Percentiles rank a stretch among this genome's conserved stretches.
Evolutionary conservation across 2,329 filamentous ascomycete genomes (phyloP).

Genomic region (Knufia petricola): DNA sequence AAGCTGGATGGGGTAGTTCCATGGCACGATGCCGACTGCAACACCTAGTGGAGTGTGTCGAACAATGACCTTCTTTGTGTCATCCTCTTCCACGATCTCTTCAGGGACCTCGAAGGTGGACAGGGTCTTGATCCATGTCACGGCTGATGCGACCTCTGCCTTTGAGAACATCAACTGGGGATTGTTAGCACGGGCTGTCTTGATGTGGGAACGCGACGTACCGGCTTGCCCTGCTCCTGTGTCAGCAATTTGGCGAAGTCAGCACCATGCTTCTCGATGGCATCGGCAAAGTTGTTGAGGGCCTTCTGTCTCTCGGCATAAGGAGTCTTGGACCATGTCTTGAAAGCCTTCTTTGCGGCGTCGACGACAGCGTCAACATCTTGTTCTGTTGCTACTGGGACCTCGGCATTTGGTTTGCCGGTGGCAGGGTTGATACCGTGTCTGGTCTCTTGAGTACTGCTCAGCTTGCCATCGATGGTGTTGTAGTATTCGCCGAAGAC

Average conservation of each 20-base stretch:
- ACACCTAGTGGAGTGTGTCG: slow-evolving; percentile 33
- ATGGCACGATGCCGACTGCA: slow-evolving; percentile 48
- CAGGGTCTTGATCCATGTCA: slow-evolving; percentile 17
- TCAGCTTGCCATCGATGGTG: slow-evolving; percentile 39
- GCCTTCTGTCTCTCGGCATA: slow-evolving; percentile 28
- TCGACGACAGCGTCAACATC: slow-evolving; percentile 45
- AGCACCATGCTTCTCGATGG: slow-evolving; percentile 29
- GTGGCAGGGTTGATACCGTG: slow-evolving; percentile 45
- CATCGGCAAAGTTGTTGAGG: slow-evolving; percentile 27
- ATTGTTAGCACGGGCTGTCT: background rate
- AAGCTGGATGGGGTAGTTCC: slow-evolving; percentile 44
- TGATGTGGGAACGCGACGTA: slow-evolving; percentile 10
- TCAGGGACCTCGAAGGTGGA: slow-evolving; percentile 16
- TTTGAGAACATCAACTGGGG: slow-evolving; percentile 18
- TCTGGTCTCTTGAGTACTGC: slow-evolving; percentile 36
- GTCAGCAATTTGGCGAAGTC: slow-evolving; percentile 32
- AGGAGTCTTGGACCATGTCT: slow-evolving; percentile 35
- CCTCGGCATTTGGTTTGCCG: slow-evolving; percentile 39
- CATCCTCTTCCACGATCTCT: slow-evolving; percentile 20
- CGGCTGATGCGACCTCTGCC: slow-evolving; percentile 14
- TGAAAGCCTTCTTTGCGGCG: slow-evolving; percentile 40
- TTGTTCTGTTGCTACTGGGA: slow-evolving; percentile 40
- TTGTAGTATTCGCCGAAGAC: slow-evolving; percentile 9
- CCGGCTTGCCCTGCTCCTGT: slow-evolving; percentile 35
- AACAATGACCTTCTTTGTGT: slow-evolving; percentile 21